Evolutionary conservation across 2,329 filamentous ascomycete species (phyloP), one percentile per base, ranked within the genome.

Genomic region (Sphaceloma murrayae): DNA sequence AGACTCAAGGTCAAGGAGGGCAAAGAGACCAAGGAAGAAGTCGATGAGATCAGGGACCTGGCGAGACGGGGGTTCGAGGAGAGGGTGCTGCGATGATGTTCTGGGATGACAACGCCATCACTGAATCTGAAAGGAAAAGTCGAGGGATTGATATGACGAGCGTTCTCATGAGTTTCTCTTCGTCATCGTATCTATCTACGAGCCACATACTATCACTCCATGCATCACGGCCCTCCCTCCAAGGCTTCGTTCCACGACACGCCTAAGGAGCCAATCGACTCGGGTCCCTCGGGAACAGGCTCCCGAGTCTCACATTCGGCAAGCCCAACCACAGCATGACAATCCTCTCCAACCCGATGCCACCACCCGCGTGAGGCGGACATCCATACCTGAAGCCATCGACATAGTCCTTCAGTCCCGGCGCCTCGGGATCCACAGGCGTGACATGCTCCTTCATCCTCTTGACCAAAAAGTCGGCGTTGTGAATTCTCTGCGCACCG

Each of bases 311-410:
- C 38, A 81, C 72, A 53, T 81, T 79, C 14, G 75, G 75, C 58
- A 81, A 58, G 9, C 77, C 78, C 52, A 81, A 60, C 70, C 76
- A 81, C 58, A 80, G 74, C 67, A 77, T 75, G 46, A 81, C 75
- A 54, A 81, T 79, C 24, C 78, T 66, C 65, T 82, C 79, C 58
- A 81, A 57, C 10, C 78, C 78, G 51, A 81, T 67, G 31, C 78
- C 77, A 58, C 77, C 78, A 55, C 78, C 77, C 5, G 71, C 77
- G 60, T 81, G 78, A 19, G 74, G 75, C 53, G 75, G 70, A 56
- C 75, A 79, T 4, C 77, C 78, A 56, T 78, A 77, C 54, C 70
- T 64, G 68, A 81, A 81, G 49, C 73, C 72, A 54, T 75, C 69
- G 51, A 80, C 68, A 55, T 81, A 81, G 57, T 80, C 75, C 58